Base-by-base conservation (phyloP, 352 stramenopile genomes). In the Pythium folliculosum region DNA sequence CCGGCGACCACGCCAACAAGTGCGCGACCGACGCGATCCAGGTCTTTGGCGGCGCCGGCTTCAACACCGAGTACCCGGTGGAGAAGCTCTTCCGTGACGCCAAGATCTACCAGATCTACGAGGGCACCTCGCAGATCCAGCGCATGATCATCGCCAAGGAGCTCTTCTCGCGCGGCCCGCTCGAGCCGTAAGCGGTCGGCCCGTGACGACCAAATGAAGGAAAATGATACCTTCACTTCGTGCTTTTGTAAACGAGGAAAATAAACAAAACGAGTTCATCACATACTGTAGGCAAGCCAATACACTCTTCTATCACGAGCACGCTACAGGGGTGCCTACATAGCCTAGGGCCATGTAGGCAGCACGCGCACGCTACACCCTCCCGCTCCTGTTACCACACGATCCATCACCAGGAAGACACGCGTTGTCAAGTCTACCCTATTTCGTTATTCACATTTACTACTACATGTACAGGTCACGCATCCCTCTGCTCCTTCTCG, bases 91-190 rank as follows among this genome's bases (percentile, higher is more conserved):
- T 95, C 73, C 85, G 91, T 54, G 91, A 97, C 52, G 86, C 86
- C 58, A 96, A 96, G 78, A 96, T 97, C 65, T 96, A 95, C 73
- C 83, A 94, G 70, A 96, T 97, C 68, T 97, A 97, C 79, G 91
- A 97, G 59, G 91, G 90, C 52, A 97, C 91, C 65, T 95, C 83
- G 51, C 89, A 97, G 72, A 97, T 97, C 72, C 89, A 97, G 75
- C 84, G 88, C 59, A 82, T 97, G 73, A 91, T 97, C 67, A 92
- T 97, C 69, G 84, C 84, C 62, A 94, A 95, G 75, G 85, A 96
- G 50, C 82, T 97, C 64, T 86, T 96, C 65, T 77, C 82, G 37
- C 84, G 86, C 50, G 66, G 81, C 52, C 81, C 67, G 65, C 72
- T 94, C 62, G 81, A 91, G 67, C 86, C 86, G 43, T 92, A 86